Evolutionary conservation across 257 asterid species (phyloP).

Genomic region (Penstemon barbatus): DNA sequence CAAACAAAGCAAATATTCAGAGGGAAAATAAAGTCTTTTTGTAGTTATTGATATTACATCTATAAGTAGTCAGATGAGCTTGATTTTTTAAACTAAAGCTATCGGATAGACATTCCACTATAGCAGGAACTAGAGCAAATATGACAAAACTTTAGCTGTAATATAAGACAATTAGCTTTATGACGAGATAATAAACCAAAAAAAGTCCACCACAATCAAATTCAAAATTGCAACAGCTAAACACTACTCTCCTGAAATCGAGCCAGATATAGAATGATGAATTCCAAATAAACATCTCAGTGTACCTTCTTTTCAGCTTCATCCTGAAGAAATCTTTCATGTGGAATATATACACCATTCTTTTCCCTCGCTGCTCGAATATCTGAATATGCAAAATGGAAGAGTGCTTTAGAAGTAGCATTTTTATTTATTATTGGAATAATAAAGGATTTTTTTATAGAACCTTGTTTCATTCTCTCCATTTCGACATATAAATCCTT

Average conservation of each 20-base stretch:
- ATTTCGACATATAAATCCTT: conserved; percentile 74
- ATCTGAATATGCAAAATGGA: conserved; percentile 41
- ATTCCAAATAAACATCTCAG: background rate
- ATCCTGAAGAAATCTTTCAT: conserved; percentile 76
- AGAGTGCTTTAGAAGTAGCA: conserved; percentile 12
- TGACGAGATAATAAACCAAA: background rate
- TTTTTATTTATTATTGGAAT: background rate
- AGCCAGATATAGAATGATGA: background rate
- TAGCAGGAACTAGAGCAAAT: background rate
- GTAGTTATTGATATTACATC: background rate
- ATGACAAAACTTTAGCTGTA: background rate
- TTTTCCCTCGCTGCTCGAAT: conserved; percentile 89
- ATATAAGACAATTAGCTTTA: background rate
- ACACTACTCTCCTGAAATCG: background rate
- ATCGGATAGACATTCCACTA: too few relatives aligned
- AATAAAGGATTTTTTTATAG: conserved; percentile 11
- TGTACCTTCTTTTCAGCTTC: conserved; percentile 84
- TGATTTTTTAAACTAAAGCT: background rate
- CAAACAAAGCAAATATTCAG: conserved; percentile 7
- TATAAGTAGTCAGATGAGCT: conserved; percentile 1
- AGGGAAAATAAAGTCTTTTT: conserved; percentile 1
- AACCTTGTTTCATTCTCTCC: conserved; percentile 89
- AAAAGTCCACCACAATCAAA: background rate
- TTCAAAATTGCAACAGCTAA: conserved; percentile 3
- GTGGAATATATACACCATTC: conserved; percentile 83